phyloP scores from a whole-genome alignment of 495 filamentous ascomycete species.

The Penicillium cosmopolitanum region DNA sequence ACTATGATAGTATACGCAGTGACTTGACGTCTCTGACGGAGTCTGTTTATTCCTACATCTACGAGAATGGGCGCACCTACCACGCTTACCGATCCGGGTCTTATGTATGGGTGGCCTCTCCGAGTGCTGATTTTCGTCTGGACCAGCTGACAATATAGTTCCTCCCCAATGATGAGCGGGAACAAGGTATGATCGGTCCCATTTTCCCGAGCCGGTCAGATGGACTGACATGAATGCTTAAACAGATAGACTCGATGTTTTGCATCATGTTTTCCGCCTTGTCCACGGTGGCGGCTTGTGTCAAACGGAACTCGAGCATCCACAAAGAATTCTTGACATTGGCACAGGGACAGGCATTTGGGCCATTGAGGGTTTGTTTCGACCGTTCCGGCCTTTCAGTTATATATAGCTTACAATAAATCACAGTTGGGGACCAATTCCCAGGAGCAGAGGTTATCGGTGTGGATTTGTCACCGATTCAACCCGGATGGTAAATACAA shows the following conservation, averaged over 20 bases:
- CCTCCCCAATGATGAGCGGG: slow-evolving; percentile 32
- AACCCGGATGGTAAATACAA: slow-evolving; percentile 40
- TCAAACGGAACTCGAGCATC: slow-evolving; percentile 29
- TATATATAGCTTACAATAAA: neutral
- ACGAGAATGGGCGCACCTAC: slow-evolving; percentile 35
- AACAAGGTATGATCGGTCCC: slow-evolving; percentile 19
- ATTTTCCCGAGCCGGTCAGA: neutral
- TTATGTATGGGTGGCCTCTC: slow-evolving; percentile 15
- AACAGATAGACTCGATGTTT: slow-evolving; percentile 24
- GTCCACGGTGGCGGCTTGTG: slow-evolving; percentile 18
- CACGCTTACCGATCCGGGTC: slow-evolving; percentile 27
- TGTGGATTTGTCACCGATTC: slow-evolving; percentile 57
- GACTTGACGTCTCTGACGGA: slow-evolving; percentile 29
- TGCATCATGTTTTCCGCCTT: slow-evolving; percentile 27
- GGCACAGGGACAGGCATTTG: slow-evolving; percentile 57
- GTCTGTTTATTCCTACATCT: slow-evolving; percentile 27
- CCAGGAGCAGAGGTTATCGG: slow-evolving; percentile 35
- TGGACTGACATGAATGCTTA: neutral
- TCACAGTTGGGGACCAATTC: slow-evolving; percentile 21
- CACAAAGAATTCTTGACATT: slow-evolving; percentile 50
- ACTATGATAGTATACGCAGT: slow-evolving; percentile 19
- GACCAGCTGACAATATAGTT: slow-evolving; percentile 8
- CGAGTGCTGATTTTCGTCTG: neutral
- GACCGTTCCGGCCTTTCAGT: neutral
- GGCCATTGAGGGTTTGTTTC: slow-evolving; percentile 45